Evolutionary conservation across 148 eudicot genomes (phyloP), one percentile per base, ranked within the genome.

Genomic region (Cornus controversa): DNA sequence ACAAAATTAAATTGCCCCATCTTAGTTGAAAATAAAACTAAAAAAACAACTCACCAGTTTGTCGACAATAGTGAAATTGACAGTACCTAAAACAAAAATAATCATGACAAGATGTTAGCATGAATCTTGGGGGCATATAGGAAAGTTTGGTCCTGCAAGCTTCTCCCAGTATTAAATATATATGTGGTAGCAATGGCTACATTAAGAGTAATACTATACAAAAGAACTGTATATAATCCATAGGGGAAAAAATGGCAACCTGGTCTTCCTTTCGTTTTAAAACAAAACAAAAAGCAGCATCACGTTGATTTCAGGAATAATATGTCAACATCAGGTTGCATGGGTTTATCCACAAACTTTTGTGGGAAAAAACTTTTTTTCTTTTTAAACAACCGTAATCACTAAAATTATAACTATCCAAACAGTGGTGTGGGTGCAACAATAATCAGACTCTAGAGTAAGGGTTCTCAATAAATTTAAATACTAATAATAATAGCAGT

Each of bases 61-160:
- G 85, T 96, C 99, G 50, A 83, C 86, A 57, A 93, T 85, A 53
- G 96, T 90, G 86, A 96, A 85, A 69, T 80, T 85, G 27, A 91
- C 98, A 81, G 92, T 91, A 79, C 98, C 98, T 93, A 84, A 78
- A 71, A 16, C 62, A 54, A 37, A 54, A 37, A 45, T 31, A 84
- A 23, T 66, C 6, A 62, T 6, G 22, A 31, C 11, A n/a, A 72
- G 16, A 29, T n/a, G 28, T 79, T 70, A 70, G 73, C 37, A n/a
- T 60, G 23, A 20, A 60, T 20, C 64, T 60, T 20, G 37, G 29
- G n/a, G 42, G 45, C 36, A 57, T 18, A 60, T 20, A 60, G 25
- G 20, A 60, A 18, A 60, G 20, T 18, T 22, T 60, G 0, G 64
- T 60, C 20, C 60, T 31, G 34, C n/a, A n/a, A n/a, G n/a, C n/a